phyloP scores from a whole-genome alignment of 75 land plant species.

The Gnetum montanum region DNA sequence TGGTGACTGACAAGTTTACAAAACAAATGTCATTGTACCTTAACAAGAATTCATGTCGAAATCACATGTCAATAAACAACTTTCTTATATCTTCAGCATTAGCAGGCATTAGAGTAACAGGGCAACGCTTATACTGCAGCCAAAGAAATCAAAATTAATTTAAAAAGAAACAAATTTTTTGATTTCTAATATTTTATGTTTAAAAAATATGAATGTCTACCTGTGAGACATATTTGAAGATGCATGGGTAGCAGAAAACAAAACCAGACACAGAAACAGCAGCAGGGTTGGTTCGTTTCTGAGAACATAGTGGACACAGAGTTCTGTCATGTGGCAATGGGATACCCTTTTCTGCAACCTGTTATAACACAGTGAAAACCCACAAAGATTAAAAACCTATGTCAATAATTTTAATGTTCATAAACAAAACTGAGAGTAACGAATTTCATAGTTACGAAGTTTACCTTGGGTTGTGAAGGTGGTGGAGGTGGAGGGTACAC shows the following conservation, averaged over 20 bases:
- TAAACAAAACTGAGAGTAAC: neutral
- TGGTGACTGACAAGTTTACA: no score
- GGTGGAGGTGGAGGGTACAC: conserved; percentile 99
- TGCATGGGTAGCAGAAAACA: conserved; percentile 93
- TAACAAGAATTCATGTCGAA: neutral
- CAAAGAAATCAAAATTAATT: conserved; percentile 4
- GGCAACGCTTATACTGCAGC: conserved; percentile 93
- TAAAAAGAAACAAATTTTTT: neutral
- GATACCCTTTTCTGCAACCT: conserved; percentile 94
- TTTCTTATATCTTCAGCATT: conserved; percentile 64
- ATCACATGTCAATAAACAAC: conserved; percentile 61
- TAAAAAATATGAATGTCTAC: conserved; percentile 19
- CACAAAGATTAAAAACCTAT: neutral
- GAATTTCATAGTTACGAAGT: neutral
- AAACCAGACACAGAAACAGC: conserved; percentile 80
- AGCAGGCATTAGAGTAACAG: conserved; percentile 75
- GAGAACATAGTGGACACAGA: conserved; percentile 78
- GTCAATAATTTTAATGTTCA: no score
- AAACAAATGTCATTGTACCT: no score
- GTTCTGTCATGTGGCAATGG: conserved; percentile 77
- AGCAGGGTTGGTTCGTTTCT: conserved; percentile 90
- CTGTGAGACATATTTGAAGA: conserved; percentile 81
- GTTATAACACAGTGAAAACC: neutral
- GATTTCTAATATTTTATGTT: neutral
- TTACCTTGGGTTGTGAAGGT: conserved; percentile 93